phyloP scores from a whole-genome alignment of 2,329 filamentous ascomycete species.

The Sporothrix inflata region DNA sequence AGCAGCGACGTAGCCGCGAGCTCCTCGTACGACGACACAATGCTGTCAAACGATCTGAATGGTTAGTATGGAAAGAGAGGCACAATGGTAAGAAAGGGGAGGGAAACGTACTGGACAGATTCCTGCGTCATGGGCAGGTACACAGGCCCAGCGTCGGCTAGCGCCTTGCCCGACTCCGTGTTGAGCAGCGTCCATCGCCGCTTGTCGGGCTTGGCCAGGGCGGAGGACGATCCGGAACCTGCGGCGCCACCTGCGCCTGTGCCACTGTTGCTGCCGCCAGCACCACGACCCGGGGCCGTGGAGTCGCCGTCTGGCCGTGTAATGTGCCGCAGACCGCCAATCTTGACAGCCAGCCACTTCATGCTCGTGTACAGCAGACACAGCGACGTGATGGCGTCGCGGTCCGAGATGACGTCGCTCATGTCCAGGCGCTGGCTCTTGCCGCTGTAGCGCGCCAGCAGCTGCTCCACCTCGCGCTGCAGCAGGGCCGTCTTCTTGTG shows the following conservation, averaged over 20 bases:
- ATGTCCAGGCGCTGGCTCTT: constrained; percentile 60
- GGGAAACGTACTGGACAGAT: constrained; percentile 66
- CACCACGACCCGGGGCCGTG: constrained; percentile 49
- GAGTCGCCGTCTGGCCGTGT: constrained; percentile 66
- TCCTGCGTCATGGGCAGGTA: constrained; percentile 88
- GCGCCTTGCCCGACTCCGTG: constrained; percentile 62
- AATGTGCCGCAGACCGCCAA: constrained; percentile 79
- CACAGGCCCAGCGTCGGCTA: constrained; percentile 67
- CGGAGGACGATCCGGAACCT: constrained; percentile 40
- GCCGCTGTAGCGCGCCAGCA: constrained; percentile 58
- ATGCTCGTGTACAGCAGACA: constrained; percentile 95
- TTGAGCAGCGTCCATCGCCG: constrained; percentile 75
- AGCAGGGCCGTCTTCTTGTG: constrained; percentile 59
- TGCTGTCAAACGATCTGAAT: constrained; percentile 77
- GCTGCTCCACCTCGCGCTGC: constrained; percentile 62
- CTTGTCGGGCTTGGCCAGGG: constrained; percentile 62
- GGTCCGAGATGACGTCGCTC: constrained; percentile 85
- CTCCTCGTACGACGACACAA: constrained; percentile 79
- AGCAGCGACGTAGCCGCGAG: constrained; percentile 79
- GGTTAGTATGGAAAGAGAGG: background rate
- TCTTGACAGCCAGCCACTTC: constrained; percentile 92
- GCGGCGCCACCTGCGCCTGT: background rate
- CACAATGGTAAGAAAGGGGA: background rate
- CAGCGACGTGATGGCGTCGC: constrained; percentile 80
- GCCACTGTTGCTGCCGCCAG: background rate